Percentiles rank a stretch among this genome's conserved stretches.
Conservation (phyloP, 2,329 filamentous ascomycete species). For the Pyricularia pennisetigena region DNA sequence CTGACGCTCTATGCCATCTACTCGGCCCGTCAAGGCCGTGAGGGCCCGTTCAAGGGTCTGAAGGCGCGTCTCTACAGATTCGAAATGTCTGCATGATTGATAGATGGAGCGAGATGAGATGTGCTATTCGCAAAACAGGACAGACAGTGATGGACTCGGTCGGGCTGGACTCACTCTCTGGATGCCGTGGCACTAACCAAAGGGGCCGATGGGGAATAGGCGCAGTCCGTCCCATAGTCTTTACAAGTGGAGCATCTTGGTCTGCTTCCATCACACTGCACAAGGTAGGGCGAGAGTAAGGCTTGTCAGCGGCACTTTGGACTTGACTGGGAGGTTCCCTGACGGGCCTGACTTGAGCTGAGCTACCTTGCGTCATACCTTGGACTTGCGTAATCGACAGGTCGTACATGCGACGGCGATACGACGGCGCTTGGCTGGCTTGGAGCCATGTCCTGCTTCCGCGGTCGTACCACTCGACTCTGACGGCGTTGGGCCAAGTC, state of each 20-base stretch:
- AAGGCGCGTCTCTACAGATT: slow-evolving; percentile 8
- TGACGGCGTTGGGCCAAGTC: neutral
- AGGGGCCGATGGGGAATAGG: slow-evolving; percentile 5
- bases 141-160: too few relatives aligned
- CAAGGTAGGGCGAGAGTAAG: neutral
- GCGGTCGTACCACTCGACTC: neutral
- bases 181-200: neutral
- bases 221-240: slow-evolving; percentile 7
- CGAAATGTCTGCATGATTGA: slow-evolving; percentile 5
- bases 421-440: neutral
- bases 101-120: neutral
- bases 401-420: neutral
- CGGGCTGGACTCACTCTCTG: neutral
- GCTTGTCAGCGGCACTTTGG: neutral
- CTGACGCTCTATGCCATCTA: neutral
- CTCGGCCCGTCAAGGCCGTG: neutral
- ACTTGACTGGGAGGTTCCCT: neutral
- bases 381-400: neutral
- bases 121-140: neutral
- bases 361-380: neutral
- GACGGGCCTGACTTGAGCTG: neutral
- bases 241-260: slow-evolving; percentile 7
- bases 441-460: neutral
- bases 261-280: slow-evolving; percentile 7
- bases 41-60: slow-evolving; percentile 3